Evolutionary conservation across 1,284 basidiomycete genomes (phyloP).

Genomic region (Heliocybe sulcata): DNA sequence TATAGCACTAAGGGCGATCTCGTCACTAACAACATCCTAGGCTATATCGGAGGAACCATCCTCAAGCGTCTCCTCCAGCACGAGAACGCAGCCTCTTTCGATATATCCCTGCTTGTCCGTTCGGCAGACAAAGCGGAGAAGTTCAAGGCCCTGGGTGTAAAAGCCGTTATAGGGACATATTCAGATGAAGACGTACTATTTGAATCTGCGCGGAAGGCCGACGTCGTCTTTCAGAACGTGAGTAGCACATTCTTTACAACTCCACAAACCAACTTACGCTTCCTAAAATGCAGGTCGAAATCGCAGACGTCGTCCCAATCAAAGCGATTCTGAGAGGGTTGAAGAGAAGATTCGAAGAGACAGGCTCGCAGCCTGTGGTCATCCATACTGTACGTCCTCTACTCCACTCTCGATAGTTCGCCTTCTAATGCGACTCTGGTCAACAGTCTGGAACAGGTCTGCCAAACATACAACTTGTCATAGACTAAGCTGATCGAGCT

Average conservation of each 20-base stretch:
- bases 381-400: slow-evolving; percentile 40
- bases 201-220: slow-evolving; percentile 13
- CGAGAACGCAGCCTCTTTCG: slow-evolving; percentile 11
- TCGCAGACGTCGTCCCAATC: slow-evolving; percentile 30
- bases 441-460: slow-evolving; percentile 28
- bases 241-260: background rate
- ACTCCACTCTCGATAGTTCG: background rate
- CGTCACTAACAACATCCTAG: slow-evolving; percentile 7
- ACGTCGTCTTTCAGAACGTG: slow-evolving; percentile 17
- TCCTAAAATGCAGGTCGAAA: slow-evolving; percentile 21
- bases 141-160: slow-evolving; percentile 17
- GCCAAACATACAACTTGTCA: background rate
- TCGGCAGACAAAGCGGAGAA: slow-evolving; percentile 17
- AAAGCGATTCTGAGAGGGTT: slow-evolving; percentile 35
- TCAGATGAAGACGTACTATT: slow-evolving; percentile 16
- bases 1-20: background rate
- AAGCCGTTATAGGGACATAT: slow-evolving; percentile 16
- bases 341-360: slow-evolving; percentile 31
- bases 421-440: background rate
- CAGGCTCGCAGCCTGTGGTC: slow-evolving; percentile 32
- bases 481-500: background rate
- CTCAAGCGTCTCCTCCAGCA: slow-evolving; percentile 17
- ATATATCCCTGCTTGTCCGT: slow-evolving; percentile 16
- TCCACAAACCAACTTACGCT: too few species aligned
- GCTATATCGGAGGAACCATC: slow-evolving; percentile 20